A percentile compares a stretch with the other conserved stretches of the same genome.
These are phyloP conservation scores for Pichia sp. DNA, from an alignment of 1,139 yeast genomes.

Conservation along the genomic window DNA sequence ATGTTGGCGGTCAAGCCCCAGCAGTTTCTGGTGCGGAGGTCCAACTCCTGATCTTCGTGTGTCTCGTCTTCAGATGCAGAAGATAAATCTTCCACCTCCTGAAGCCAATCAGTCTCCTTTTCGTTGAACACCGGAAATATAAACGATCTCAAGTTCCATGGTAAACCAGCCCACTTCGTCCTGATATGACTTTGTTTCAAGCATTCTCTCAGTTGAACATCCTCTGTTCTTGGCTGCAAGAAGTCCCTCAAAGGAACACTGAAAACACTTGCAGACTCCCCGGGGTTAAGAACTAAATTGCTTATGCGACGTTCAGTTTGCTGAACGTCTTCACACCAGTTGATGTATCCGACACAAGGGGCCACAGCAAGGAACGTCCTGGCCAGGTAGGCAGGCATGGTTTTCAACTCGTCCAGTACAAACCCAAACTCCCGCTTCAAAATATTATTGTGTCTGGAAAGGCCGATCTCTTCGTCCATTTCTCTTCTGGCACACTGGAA, in stretches of 20 bases:
- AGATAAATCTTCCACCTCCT: constrained; percentile 53
- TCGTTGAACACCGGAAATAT: constrained; percentile 53
- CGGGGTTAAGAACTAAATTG: constrained; percentile 51
- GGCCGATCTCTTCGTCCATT: constrained; percentile 81
- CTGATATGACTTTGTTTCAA: constrained; percentile 40
- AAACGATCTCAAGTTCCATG: constrained; percentile 60
- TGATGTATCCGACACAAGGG: constrained; percentile 73
- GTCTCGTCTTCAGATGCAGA: constrained; percentile 48
- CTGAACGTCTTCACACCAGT: constrained; percentile 29
- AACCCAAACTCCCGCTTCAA: constrained; percentile 47
- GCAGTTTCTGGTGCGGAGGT: constrained; percentile 51
- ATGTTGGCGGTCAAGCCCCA: constrained; percentile 94
- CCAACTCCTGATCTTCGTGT: constrained; percentile 33
- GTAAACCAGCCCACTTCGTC: constrained; percentile 66
- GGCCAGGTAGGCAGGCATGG: constrained; percentile 71
- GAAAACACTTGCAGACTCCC: constrained; percentile 65
- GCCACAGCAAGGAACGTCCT: constrained; percentile 77
- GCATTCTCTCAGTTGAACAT: constrained; percentile 40
- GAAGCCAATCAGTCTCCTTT: constrained; percentile 61
- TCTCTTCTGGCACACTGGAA: constrained; percentile 77
- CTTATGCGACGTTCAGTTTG: constrained; percentile 31
- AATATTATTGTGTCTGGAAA: constrained; percentile 47
- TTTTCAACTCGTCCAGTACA: constrained; percentile 51
- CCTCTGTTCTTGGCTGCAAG: constrained; percentile 38
- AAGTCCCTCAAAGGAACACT: constrained; percentile 66